Percentiles rank a stretch among this genome's conserved stretches.
Conservation (phyloP, 768 basidiomycete genomes). For the Termitomyces bulborhizus region DNA sequence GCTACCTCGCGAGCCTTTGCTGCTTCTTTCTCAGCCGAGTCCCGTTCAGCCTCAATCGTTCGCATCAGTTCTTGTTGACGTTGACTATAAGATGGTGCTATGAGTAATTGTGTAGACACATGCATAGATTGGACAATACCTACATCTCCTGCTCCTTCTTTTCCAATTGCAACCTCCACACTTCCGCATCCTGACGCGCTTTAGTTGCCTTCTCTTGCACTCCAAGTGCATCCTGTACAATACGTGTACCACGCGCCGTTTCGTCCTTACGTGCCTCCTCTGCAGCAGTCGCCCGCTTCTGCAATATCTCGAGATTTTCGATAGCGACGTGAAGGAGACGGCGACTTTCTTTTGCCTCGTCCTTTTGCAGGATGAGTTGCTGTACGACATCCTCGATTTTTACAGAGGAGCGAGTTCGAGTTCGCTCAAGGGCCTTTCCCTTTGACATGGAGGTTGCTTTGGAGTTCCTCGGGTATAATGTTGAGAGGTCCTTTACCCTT, state of each 20-base stretch:
- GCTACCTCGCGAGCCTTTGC: constrained; percentile 40
- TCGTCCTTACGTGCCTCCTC: constrained; percentile 15
- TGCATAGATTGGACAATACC: not conserved
- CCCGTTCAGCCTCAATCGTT: constrained; percentile 24
- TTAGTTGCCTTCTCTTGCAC: constrained; percentile 21
- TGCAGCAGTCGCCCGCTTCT: constrained; percentile 11
- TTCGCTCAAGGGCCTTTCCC: constrained; percentile 12
- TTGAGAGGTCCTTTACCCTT: not conserved
- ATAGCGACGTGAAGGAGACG: constrained; percentile 21
- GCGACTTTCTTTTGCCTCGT: constrained; percentile 21
- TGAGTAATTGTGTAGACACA: not conserved
- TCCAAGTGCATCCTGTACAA: constrained; percentile 20
- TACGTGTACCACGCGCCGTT: constrained; percentile 17
- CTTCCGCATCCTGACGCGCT: constrained; percentile 20
- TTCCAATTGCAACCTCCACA: constrained; percentile 21
- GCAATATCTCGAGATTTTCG: constrained; percentile 18
- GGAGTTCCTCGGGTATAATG: not conserved
- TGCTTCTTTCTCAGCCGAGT: constrained; percentile 26
- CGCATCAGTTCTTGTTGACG: constrained; percentile 19
- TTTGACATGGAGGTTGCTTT: constrained; percentile 1
- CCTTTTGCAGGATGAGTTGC: constrained; percentile 20
- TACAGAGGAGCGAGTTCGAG: constrained; percentile 19
- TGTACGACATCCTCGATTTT: constrained; percentile 21
- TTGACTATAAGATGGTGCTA: constrained; percentile 10
- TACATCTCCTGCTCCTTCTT: constrained; percentile 23